Conservation (phyloP, 1,139 yeast species). For the Yamadazyma membranifaciens region DNA sequence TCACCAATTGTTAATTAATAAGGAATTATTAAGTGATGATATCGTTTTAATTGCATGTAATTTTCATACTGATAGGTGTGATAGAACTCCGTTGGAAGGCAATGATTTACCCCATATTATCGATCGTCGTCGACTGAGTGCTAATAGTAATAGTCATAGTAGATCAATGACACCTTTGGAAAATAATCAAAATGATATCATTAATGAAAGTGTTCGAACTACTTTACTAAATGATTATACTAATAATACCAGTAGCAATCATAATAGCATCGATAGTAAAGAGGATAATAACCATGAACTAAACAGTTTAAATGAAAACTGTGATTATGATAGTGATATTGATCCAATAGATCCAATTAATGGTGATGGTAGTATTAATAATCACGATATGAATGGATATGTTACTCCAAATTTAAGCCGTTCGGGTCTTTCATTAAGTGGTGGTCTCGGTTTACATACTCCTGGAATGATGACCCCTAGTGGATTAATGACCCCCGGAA, state of each 20-base stretch:
- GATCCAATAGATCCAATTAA: background rate
- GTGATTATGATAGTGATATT: constrained; percentile 1
- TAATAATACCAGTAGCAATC: background rate
- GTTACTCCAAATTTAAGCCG: background rate
- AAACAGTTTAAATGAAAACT: background rate
- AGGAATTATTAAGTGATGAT: constrained; percentile 6
- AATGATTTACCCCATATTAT: background rate
- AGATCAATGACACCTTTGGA: constrained; percentile 1
- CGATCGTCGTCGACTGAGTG: too few relatives aligned
- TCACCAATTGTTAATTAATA: constrained; percentile 20
- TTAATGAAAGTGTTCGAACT: constrained; percentile 7
- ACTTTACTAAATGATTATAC: constrained; percentile 6
- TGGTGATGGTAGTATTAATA: background rate
- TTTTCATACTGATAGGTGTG: constrained; percentile 41
- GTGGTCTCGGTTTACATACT: background rate
- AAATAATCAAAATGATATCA: constrained; percentile 6
- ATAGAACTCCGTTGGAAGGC: constrained; percentile 20
- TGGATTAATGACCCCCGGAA: constrained; percentile 4
- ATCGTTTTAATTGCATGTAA: constrained; percentile 7
- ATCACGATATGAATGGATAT: background rate
- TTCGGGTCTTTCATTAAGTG: background rate
- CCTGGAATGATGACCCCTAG: background rate
- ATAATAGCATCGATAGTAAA: constrained; percentile 1
- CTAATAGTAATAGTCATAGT: background rate
- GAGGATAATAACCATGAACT: background rate